Base-by-base conservation (phyloP, 495 filamentous ascomycete species). In the Corynascus novoguineensis region DNA sequence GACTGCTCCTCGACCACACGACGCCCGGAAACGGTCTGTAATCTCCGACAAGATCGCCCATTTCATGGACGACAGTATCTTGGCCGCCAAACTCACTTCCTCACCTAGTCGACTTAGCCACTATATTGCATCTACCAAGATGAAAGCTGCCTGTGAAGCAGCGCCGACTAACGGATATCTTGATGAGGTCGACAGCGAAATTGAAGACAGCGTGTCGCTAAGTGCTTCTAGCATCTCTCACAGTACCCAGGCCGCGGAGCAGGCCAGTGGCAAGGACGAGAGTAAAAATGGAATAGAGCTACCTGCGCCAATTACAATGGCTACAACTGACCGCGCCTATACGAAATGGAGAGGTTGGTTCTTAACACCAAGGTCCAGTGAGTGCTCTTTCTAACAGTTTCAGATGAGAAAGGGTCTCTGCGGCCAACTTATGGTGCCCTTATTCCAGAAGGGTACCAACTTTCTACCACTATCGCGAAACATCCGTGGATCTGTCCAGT, bases 401-500 rank as follows among this genome's bases (percentile, higher is more conserved):
- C 24, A 59, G 55, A 46, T 42, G 49, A 58, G 12, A 17, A 27
- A 6, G 62, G 60, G 5, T 19, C 21, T 9, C n/a, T 45, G 12
- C 0, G 1, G 0, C 0, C 2, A 14, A 51, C 58, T 21, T 46
- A 31, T 25, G 64, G 66, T 25, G 59, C 56, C 4, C 37, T 66
- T 3, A 11, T 68, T n/a, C 66, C 66, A 0, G 64, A 64, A 11
- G 57, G 57, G 12, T 68, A 68, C 37, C 27, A 61, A 27, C 17
- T 52, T 8, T 48, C 41, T 3, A 28, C 40, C 15, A 37, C 22
- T 15, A 53, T 38, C 12, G 42, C 59, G 8, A 31, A 17, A 2
- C 21, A 19, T 7, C 66, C 66, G 5, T 68, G 59, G 57, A 45
- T 40, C 8, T 68, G 66, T 22, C 63, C 64, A 2, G 37, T 68